Base-by-base conservation (phyloP, 805 yeast species). In the Ogataea dorogensis region DNA sequence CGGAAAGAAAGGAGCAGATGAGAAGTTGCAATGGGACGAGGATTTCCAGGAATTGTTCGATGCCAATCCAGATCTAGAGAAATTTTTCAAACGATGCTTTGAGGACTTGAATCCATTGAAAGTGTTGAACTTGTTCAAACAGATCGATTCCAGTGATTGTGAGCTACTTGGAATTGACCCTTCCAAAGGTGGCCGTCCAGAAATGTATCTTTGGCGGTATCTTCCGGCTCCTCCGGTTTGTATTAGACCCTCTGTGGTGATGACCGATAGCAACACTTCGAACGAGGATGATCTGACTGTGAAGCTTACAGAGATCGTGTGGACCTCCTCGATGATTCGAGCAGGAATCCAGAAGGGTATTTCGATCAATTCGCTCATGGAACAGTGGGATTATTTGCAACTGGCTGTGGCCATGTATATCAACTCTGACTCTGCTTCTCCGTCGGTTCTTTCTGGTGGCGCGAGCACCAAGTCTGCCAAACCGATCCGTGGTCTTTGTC, bases 221-320 rank as follows among this genome's bases (percentile, higher is more conserved):
- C 72, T 93, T 36, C 98, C 98, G 0, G 98, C 98, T 0, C 98
- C 99, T 1, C 99, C 99, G 0, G 97, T 94, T 13, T 93, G 98
- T 71, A 93, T 93, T 38, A 77, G 99, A 49, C 99, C 99, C 3
- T 89, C 98, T 4, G 98, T 93, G 19, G 71, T 80, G 68, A 87
- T 86, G 89, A 88, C 86, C 58, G 94, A 85, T 48, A 75, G 81
- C 5, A 78, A 84, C 17, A 93, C 95, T 20, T 82, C 94, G 13
- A 93, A 93, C 63, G 99, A 93, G 66, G 99, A 93, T 64, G 99
- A 94, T 64, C 68, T 93, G 47, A 93, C 99, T 0, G 96, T 89
- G 20, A 93, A 93, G 58, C 68, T 93, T 40, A 87, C 98, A 0
- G 99, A 93, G 64, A 86, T 93, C 44, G 98, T 89, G 17, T 91